phyloP scores from a whole-genome alignment of 2,329 filamentous ascomycete genomes.

The Alternaria panax region DNA sequence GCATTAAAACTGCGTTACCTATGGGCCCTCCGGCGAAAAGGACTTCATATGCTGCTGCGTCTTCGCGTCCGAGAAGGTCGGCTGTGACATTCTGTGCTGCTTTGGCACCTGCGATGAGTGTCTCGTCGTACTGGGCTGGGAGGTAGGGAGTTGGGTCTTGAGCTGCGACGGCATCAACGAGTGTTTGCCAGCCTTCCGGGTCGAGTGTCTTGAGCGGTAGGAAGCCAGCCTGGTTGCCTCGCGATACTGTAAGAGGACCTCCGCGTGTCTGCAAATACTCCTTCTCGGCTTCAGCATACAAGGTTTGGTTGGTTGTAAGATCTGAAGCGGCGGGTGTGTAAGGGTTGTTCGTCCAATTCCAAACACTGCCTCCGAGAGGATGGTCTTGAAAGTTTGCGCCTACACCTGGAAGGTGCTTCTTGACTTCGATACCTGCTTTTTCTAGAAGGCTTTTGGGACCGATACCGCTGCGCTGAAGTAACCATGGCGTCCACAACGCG shows the following conservation, averaged over 20 bases:
- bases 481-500: not conserved
- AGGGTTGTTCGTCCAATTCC: constrained; percentile 12
- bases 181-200: constrained; percentile 1
- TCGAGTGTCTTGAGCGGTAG: constrained; percentile 65
- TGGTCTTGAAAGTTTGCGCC: constrained; percentile 47
- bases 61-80: constrained; percentile 20
- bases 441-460: constrained; percentile 15
- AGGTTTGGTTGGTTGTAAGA: not conserved
- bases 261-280: not conserved
- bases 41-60: constrained; percentile 34
- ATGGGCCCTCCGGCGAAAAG: constrained; percentile 20
- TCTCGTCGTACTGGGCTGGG: constrained; percentile 12
- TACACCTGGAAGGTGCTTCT: constrained; percentile 35
- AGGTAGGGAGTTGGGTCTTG: constrained; percentile 21
- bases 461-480: not conserved
- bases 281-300: not conserved
- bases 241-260: not conserved
- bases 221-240: constrained; percentile 46
- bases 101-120: constrained; percentile 11
- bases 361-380: constrained; percentile 7
- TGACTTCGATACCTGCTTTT: constrained; percentile 26
- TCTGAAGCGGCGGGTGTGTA: not conserved
- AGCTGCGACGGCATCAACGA: constrained; percentile 14
- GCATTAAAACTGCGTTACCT: constrained; percentile 12
- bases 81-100: constrained; percentile 32